Conservation (phyloP, 306 rosid species). For the Carpinus fangiana region DNA sequence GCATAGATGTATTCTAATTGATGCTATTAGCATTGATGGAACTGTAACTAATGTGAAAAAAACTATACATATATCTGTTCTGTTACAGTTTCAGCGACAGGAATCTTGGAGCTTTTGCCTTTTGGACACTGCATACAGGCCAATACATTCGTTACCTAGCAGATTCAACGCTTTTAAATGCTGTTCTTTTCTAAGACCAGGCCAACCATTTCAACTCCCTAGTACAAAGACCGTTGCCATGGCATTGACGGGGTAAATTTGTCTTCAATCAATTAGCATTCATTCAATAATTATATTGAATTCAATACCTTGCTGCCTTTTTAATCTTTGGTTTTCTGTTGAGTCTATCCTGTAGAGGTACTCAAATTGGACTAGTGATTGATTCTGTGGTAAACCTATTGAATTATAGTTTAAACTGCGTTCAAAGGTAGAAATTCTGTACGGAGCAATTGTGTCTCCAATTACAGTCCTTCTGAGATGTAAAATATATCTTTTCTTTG, state of each 20-base stretch:
- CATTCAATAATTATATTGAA: neutral
- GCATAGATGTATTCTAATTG: slow-evolving; percentile 19
- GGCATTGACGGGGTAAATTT: slow-evolving; percentile 60
- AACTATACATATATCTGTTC: slow-evolving; percentile 23
- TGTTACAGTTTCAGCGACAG: slow-evolving; percentile 52
- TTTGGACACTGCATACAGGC: slow-evolving; percentile 40
- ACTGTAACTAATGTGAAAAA: neutral
- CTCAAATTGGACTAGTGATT: neutral
- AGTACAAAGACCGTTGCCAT: slow-evolving; percentile 47
- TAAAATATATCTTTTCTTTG: neutral
- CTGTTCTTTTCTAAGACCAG: slow-evolving; percentile 51
- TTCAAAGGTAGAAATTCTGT: neutral
- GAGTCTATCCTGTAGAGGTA: too few relatives aligned
- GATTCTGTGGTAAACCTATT: neutral
- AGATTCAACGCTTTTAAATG: slow-evolving; percentile 61
- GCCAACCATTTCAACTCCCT: slow-evolving; percentile 46
- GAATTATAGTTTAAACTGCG: neutral
- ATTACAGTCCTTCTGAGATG: neutral
- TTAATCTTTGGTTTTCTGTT: neutral
- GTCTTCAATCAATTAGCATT: neutral
- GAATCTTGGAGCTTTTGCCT: slow-evolving; percentile 40
- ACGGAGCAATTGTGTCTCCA: neutral
- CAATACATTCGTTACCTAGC: slow-evolving; percentile 43
- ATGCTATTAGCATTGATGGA: slow-evolving; percentile 16
- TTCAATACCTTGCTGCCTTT: neutral